Evolutionary conservation across 2,329 filamentous ascomycete genomes (phyloP).

Genomic region (Onygenales sp.): DNA sequence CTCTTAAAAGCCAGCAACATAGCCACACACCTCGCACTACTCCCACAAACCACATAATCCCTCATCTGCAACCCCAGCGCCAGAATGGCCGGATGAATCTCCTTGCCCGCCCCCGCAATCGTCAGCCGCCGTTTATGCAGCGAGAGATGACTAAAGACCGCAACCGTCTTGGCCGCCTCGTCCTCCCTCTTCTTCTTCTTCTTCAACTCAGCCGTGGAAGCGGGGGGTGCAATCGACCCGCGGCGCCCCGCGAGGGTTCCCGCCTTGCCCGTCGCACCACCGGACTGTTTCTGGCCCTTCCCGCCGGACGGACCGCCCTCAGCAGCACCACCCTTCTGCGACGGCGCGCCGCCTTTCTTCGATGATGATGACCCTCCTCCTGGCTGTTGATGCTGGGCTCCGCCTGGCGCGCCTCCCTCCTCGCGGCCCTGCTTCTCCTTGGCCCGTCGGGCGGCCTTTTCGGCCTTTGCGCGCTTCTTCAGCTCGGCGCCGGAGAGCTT

Average conservation of each 20-base stretch:
- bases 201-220: constrained; percentile 23
- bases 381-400: constrained; percentile 28
- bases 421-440: constrained; percentile 52
- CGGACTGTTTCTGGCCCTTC: constrained; percentile 17
- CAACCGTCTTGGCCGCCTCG: constrained; percentile 54
- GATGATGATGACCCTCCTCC: constrained; percentile 19
- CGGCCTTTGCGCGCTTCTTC: constrained; percentile 82
- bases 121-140: constrained; percentile 61
- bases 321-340: constrained; percentile 10
- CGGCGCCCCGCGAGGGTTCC: neutral
- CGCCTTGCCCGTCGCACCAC: neutral
- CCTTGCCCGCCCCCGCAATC: constrained; percentile 52
- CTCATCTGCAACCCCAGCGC: constrained; percentile 84
- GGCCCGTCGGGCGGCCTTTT: constrained; percentile 79
- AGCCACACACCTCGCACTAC: constrained; percentile 75
- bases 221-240: neutral
- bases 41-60: constrained; percentile 79
- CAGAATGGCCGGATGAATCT: constrained; percentile 78
- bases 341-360: constrained; percentile 22
- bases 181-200: constrained; percentile 41
- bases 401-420: constrained; percentile 30
- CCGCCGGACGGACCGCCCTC: constrained; percentile 21
- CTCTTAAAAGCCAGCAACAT: constrained; percentile 84
- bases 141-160: constrained; percentile 77
- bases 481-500: constrained; percentile 54